A percentile compares a stretch with the other conserved stretches of the same genome.
phyloP scores from a whole-genome alignment of 2,329 filamentous ascomycete species.

The Fusarium cyanostomum region DNA sequence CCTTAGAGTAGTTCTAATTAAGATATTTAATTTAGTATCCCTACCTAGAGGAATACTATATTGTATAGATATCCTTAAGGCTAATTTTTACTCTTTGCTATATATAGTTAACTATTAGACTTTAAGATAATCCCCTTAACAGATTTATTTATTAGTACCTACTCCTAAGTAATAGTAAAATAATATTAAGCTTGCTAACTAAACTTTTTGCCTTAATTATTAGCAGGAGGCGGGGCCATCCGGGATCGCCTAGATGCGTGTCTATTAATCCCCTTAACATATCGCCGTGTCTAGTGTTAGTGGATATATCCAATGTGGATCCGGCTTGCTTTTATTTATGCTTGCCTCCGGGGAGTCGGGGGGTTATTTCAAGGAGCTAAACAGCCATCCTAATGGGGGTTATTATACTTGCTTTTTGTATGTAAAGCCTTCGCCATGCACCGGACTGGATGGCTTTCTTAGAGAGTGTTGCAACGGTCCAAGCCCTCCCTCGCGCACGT shows the following conservation, averaged over 20 bases:
- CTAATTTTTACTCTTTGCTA: no score
- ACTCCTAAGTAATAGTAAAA: not conserved
- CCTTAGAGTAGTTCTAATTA: no score
- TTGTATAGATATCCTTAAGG: no score
- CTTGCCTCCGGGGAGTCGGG: not conserved
- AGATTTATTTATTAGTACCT: not conserved
- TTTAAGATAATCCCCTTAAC: not conserved
- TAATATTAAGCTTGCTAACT: not conserved
- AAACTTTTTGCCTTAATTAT: not conserved
- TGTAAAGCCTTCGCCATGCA: not conserved
- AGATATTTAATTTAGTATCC: no score
- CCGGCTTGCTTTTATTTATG: not conserved
- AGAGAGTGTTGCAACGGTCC: not conserved
- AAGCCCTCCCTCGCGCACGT: not conserved
- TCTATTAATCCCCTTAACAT: not conserved
- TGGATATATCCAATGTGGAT: not conserved
- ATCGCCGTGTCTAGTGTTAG: not conserved
- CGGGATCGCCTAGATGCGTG: not conserved
- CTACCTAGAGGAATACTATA: no score
- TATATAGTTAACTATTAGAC: no score
- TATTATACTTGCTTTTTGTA: not conserved
- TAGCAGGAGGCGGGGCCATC: not conserved
- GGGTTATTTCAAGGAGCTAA: no score
- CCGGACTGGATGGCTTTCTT: not conserved
- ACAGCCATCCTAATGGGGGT: not conserved